A percentile compares a stretch with the other conserved stretches of the same genome.
Evolutionary conservation across 352 stramenopile genomes (phyloP).

Genomic region (Blastocystis sp.): DNA sequence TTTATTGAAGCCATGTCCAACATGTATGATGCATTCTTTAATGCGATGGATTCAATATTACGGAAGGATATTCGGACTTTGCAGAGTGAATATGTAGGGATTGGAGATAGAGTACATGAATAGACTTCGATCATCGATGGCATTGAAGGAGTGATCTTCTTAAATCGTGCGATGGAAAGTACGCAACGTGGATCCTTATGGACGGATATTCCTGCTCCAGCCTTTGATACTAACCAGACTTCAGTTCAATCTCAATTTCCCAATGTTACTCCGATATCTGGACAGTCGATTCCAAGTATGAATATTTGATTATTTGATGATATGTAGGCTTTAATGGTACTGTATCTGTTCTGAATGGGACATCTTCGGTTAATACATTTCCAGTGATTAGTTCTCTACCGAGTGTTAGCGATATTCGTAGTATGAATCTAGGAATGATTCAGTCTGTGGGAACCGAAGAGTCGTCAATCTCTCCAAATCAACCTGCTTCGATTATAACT

Average conservation of each 20-base stretch:
- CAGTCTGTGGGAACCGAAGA: background rate
- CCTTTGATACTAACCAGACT: background rate
- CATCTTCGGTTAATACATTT: background rate
- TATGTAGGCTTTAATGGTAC: background rate
- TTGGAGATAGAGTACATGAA: background rate
- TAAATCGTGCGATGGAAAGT: slow-evolving; percentile 19
- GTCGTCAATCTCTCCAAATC: background rate
- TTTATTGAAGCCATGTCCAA: slow-evolving; percentile 54
- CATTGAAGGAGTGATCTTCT: slow-evolving; percentile 33
- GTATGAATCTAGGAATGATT: slow-evolving; percentile 18
- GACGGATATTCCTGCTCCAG: background rate
- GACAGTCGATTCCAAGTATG: background rate
- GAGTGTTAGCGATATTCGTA: background rate
- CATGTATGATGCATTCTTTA: slow-evolving; percentile 45
- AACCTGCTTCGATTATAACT: background rate
- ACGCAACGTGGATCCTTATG: slow-evolving; percentile 9
- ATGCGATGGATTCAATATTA: background rate
- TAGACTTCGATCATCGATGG: slow-evolving; percentile 10
- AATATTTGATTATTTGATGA: background rate
- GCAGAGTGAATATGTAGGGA: background rate
- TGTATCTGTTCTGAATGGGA: background rate
- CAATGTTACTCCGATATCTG: background rate
- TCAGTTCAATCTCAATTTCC: background rate
- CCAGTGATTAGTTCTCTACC: slow-evolving; percentile 35
- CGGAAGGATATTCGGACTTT: background rate